A percentile compares a stretch with the other conserved stretches of the same genome.
These are phyloP conservation scores for Solanum virginianum DNA, from an alignment of 257 asterid species.

Conservation along the genomic window DNA sequence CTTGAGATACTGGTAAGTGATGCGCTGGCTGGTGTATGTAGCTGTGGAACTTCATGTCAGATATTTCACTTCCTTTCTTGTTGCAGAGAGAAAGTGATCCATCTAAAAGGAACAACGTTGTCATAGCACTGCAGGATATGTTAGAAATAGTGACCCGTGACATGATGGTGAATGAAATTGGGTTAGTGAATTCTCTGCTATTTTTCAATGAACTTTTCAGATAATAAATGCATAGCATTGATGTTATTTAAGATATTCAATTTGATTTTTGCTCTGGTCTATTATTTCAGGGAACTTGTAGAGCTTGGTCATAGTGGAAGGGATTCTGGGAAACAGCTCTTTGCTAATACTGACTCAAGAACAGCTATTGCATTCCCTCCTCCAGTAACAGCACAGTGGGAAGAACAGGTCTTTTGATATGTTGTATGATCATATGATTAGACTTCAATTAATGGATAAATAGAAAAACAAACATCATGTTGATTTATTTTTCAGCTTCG, in stretches of 20 bases:
- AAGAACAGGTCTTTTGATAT: constrained; percentile 62
- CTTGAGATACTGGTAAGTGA: constrained; percentile 81
- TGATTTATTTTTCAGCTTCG: constrained; percentile 46
- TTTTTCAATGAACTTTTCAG: neutral
- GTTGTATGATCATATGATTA: neutral
- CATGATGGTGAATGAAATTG: constrained; percentile 84
- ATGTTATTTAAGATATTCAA: neutral
- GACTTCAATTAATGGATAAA: neutral
- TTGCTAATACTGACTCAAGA: constrained; percentile 36
- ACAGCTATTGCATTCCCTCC: constrained; percentile 71
- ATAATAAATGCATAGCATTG: neutral
- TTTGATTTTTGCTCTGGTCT: neutral
- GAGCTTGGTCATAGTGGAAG: constrained; percentile 76
- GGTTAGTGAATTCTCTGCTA: constrained; percentile 37
- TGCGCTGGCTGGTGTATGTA: neutral
- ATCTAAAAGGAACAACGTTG: constrained; percentile 66
- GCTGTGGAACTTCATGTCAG: neutral
- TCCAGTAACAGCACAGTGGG: constrained; percentile 83
- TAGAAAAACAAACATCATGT: neutral
- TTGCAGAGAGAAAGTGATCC: constrained; percentile 73
- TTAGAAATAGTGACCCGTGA: constrained; percentile 85
- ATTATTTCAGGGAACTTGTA: constrained; percentile 57
- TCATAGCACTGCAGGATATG: constrained; percentile 88
- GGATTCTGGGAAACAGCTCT: constrained; percentile 84
- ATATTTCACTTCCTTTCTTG: constrained; percentile 4